A percentile compares a stretch with the other conserved stretches of the same genome.
These are phyloP conservation scores for Monosporascus sp. DNA, from an alignment of 2,329 filamentous ascomycete species.

Conservation along the genomic window DNA sequence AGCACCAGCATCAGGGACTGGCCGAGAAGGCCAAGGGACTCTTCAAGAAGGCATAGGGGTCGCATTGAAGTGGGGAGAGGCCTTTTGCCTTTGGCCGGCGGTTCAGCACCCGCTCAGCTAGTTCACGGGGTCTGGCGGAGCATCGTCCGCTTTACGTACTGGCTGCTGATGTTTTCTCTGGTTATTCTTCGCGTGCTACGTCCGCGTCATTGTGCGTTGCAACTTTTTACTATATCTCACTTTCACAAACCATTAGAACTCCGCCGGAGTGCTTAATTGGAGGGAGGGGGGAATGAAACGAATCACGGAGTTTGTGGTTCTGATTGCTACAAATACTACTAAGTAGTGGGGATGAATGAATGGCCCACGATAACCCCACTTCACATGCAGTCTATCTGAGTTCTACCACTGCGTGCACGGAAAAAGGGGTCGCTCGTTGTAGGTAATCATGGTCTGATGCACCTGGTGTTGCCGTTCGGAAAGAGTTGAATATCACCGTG, in stretches of 20 bases:
- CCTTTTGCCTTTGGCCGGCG: too few species aligned
- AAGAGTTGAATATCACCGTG: too few species aligned
- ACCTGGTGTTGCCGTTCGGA: too few species aligned
- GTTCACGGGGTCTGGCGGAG: too few species aligned
- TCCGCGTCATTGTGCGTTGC: too few species aligned
- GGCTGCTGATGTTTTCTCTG: too few species aligned
- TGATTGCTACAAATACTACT: neutral
- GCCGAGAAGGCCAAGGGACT: slow-evolving; percentile 43
- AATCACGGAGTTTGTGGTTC: slow-evolving; percentile 2
- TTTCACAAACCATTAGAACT: too few species aligned
- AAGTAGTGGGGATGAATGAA: neutral
- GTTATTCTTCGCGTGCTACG: too few species aligned
- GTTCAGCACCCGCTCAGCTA: too few species aligned
- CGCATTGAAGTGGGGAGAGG: slow-evolving; percentile 2
- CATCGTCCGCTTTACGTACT: too few species aligned
- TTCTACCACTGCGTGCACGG: neutral
- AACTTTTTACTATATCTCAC: too few species aligned
- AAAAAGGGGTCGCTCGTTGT: neutral
- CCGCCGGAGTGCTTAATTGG: slow-evolving; percentile 4
- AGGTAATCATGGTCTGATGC: neutral
- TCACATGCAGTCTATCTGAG: neutral
- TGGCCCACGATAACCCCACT: neutral
- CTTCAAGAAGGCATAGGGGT: slow-evolving; percentile 40
- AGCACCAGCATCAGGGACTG: slow-evolving; percentile 21
- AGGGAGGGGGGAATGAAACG: slow-evolving; percentile 11